Base-by-base conservation (phyloP, 1,284 basidiomycete genomes). In the Bjerkandera adusta region DNA sequence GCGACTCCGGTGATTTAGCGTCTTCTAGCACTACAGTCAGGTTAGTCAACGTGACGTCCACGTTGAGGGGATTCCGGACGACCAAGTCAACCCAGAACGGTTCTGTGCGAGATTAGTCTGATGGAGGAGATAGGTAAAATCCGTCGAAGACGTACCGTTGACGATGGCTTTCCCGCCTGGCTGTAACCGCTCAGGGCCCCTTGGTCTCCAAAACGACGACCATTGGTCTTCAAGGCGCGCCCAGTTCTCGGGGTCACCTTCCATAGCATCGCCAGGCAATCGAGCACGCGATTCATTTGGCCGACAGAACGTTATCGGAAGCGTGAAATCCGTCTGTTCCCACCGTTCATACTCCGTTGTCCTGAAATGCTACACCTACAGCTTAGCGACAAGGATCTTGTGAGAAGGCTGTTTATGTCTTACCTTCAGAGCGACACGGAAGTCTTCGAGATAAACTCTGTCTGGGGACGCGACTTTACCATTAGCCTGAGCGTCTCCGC, bases 391-490 rank as follows among this genome's bases (percentile, higher is more conserved):
- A 22, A 15, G 10, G 8, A 16, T 24, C 20, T 20, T 32, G 30
- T 29, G 15, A 47, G 48, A 44, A 13, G 21, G 18, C 43, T 29
- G 15, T 18, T 47, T 5, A 44, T 27, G 30, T 55, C 72, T 35
- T 55, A 90, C 88, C 58, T 78, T 74, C 51, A 84, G 79, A 12
- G 89, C 84, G n/a, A 85, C 79, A 27, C 81, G 75, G 56, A 91
- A 90, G 62, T 91, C 89, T 47, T 89, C 88, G 15, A 91, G 59
- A 52, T 79, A 85, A 1, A 85, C 68, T 53, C 81, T 83, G 55
- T 87, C 84, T 30, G 72, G 70, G 25, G 57, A 63, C 2, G 59
- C 48, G 4, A 47, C 53, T 54, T 61, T 52, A 38, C 55, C 43
- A 13, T 55, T 39, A 8, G 53, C 41, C 12, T 51, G 50, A 5